Evolutionary conservation across 331 rosid genomes (phyloP).

Genomic region (Quercus phellos): DNA sequence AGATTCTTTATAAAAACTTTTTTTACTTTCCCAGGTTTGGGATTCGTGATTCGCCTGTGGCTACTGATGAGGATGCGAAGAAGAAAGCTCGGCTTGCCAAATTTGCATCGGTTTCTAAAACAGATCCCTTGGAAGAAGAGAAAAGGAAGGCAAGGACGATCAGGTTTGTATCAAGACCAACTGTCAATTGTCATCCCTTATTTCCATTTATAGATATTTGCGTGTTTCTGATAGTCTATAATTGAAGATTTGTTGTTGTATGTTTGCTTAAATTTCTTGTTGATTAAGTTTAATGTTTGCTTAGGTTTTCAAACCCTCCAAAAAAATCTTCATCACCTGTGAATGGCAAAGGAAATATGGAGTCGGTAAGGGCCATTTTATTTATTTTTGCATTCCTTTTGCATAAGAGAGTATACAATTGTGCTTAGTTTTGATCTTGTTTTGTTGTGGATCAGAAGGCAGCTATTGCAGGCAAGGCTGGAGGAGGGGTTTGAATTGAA

Average conservation of each 20-base stretch:
- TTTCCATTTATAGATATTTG: neutral
- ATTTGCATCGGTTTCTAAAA: slow-evolving; percentile 56
- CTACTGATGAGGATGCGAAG: slow-evolving; percentile 46
- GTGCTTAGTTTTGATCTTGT: slow-evolving; percentile 25
- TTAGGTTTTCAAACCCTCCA: slow-evolving; percentile 65
- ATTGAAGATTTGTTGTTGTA: neutral
- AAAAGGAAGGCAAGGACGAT: slow-evolving; percentile 88
- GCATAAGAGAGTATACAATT: neutral
- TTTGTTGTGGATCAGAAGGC: slow-evolving; percentile 37
- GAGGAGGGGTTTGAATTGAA: slow-evolving; percentile 51
- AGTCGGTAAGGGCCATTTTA: slow-evolving; percentile 41
- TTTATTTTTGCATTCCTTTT: neutral
- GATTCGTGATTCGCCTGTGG: slow-evolving; percentile 35
- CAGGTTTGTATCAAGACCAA: slow-evolving; percentile 34
- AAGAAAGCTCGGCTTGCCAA: slow-evolving; percentile 87
- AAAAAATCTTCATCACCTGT: slow-evolving; percentile 37
- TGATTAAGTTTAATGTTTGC: neutral
- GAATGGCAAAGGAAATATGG: slow-evolving; percentile 52
- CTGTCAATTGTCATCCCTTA: neutral
- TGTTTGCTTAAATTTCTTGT: slow-evolving; percentile 2
- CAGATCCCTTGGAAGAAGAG: slow-evolving; percentile 74
- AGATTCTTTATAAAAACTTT: neutral
- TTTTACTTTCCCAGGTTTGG: slow-evolving; percentile 59
- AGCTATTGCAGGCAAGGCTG: slow-evolving; percentile 60
- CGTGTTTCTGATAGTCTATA: neutral